A percentile compares a stretch with the other conserved stretches of the same genome.
Evolutionary conservation across 2,329 filamentous ascomycete genomes (phyloP).

Genomic region (Nemania abortiva): DNA sequence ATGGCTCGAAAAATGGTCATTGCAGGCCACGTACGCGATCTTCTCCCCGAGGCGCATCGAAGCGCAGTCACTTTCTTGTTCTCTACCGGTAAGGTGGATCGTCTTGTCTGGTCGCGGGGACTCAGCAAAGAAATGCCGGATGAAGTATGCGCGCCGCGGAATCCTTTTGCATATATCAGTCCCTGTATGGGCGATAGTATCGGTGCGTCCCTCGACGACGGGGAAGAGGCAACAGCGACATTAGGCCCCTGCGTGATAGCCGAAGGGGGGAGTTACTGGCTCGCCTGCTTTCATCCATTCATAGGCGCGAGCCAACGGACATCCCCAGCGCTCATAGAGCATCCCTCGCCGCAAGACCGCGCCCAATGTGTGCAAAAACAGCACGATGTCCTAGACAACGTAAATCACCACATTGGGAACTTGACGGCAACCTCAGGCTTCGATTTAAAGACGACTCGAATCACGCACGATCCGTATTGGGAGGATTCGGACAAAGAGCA

Average conservation of each 20-base stretch:
- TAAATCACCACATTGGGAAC: conserved; percentile 52
- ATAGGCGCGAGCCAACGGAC: conserved; percentile 52
- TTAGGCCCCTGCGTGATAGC: conserved; percentile 57
- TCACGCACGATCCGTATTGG: conserved; percentile 61
- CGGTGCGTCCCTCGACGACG: conserved; percentile 51
- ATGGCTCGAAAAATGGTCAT: conserved; percentile 56
- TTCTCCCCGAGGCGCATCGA: conserved; percentile 54
- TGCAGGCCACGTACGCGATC: conserved; percentile 56
- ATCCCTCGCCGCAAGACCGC: conserved; percentile 58
- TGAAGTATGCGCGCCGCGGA: conserved; percentile 57
- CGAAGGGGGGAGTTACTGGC: conserved; percentile 56
- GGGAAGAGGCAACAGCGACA: conserved; percentile 56
- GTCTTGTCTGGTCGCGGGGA: conserved; percentile 57
- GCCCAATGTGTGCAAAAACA: conserved; percentile 51
- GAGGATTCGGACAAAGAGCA: conserved; percentile 56
- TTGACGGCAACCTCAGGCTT: conserved; percentile 58
- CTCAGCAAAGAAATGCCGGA: conserved; percentile 55
- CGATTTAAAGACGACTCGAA: conserved; percentile 57
- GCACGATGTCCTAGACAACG: conserved; percentile 54
- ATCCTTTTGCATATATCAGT: conserved; percentile 58
- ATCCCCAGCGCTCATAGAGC: conserved; percentile 52
- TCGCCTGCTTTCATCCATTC: conserved; percentile 61
- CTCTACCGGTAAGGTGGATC: conserved; percentile 54
- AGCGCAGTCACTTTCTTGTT: conserved; percentile 54
- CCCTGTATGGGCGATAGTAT: conserved; percentile 62